A percentile compares a stretch with the other conserved stretches of the same genome.
Evolutionary conservation across 208 protist species (phyloP).

Genomic region (Wallacemonas sp.): DNA sequence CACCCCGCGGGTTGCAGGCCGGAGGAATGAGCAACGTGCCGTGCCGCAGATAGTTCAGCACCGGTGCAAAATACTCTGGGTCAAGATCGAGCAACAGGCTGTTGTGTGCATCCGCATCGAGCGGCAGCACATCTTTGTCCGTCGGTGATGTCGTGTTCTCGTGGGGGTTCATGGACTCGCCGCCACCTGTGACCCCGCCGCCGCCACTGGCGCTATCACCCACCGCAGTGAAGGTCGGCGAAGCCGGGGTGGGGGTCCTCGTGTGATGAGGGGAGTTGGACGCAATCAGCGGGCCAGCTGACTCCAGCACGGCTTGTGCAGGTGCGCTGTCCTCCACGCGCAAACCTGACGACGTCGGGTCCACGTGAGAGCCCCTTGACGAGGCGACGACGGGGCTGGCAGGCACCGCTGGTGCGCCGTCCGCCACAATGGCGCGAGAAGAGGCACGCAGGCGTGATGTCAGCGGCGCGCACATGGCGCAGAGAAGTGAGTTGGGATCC

Average conservation of each 20-base stretch:
- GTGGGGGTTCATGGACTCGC: conserved; percentile 5
- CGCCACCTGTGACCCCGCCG: neutral
- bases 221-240: no score
- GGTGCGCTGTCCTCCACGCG: neutral
- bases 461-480: conserved; percentile 31
- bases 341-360: neutral
- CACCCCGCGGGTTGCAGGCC: conserved; percentile 33
- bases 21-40: conserved; percentile 58
- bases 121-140: conserved; percentile 10
- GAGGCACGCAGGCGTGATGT: neutral
- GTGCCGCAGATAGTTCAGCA: conserved; percentile 85
- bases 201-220: no score
- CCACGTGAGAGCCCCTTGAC: neutral
- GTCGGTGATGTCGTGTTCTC: neutral
- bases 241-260: neutral
- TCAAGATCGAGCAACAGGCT: conserved; percentile 82
- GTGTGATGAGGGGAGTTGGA: neutral
- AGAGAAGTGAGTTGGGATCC: conserved; percentile 61
- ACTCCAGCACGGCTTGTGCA: neutral
- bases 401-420: no score
- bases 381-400: neutral
- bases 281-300: neutral
- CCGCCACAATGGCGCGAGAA: neutral
- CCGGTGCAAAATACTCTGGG: conserved; percentile 68
- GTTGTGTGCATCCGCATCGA: conserved; percentile 62